Percentiles rank a stretch among this genome's conserved stretches.
Conservation (phyloP, 768 basidiomycete genomes). For the Mycena maculata region DNA sequence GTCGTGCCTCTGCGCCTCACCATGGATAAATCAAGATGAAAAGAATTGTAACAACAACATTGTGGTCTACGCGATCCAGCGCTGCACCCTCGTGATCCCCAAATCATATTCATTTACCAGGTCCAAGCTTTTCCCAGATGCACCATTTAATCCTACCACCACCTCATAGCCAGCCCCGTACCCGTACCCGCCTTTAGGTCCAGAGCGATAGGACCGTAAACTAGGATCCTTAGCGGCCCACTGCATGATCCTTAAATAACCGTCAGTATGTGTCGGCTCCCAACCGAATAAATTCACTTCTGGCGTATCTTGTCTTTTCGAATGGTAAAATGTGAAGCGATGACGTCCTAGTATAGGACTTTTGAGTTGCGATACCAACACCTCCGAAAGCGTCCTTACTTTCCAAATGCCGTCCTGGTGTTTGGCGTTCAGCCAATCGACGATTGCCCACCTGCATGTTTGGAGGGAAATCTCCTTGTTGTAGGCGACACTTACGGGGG, state of each 20-base stretch:
- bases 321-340: slow-evolving; percentile 60
- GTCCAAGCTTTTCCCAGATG: slow-evolving; percentile 37
- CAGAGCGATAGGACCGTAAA: slow-evolving; percentile 39
- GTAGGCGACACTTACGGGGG: slow-evolving; percentile 54
- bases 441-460: slow-evolving; percentile 64
- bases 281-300: slow-evolving; percentile 44
- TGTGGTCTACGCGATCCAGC: slow-evolving; percentile 1
- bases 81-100: slow-evolving; percentile 47
- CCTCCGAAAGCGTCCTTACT: slow-evolving; percentile 44
- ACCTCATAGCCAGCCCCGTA: not conserved
- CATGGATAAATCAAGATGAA: not conserved
- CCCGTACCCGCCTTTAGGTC: not conserved
- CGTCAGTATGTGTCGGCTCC: slow-evolving; percentile 1
- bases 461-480: slow-evolving; percentile 57
- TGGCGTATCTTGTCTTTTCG: slow-evolving; percentile 53
- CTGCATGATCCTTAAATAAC: slow-evolving; percentile 43
- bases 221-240: slow-evolving; percentile 47
- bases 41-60: slow-evolving; percentile 17
- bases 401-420: slow-evolving; percentile 58
- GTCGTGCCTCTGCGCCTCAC: not conserved
- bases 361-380: slow-evolving; percentile 12
- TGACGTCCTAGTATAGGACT: slow-evolving; percentile 55
- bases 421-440: slow-evolving; percentile 62
- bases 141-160: slow-evolving; percentile 3
- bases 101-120: slow-evolving; percentile 52